Evolutionary conservation across 345 rosid genomes (phyloP).

Genomic region (Hypericum perforatum): DNA sequence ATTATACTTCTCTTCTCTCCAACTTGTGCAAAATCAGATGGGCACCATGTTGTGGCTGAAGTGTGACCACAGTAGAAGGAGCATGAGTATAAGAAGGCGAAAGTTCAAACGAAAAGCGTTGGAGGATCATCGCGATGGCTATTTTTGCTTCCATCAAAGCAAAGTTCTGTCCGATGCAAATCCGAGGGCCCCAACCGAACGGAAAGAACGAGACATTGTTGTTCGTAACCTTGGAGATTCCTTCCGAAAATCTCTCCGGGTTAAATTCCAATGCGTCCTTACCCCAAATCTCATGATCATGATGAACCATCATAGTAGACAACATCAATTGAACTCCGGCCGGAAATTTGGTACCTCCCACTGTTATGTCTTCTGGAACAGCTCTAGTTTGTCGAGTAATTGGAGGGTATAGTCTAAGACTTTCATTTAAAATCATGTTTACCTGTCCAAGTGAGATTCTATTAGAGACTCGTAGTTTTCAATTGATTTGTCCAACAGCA

Average conservation of each 20-base stretch:
- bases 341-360: slow-evolving; percentile 8
- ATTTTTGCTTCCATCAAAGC: slow-evolving; percentile 1
- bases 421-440: slow-evolving; percentile 15
- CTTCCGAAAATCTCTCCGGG: neutral
- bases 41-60: slow-evolving; percentile 6
- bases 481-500: too few relatives aligned
- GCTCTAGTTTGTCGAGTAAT: neutral
- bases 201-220: slow-evolving; percentile 2
- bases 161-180: slow-evolving; percentile 6
- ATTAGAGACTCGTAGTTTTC: too few relatives aligned
- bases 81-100: slow-evolving; percentile 2
- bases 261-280: slow-evolving; percentile 24
- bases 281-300: slow-evolving; percentile 13
- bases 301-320: slow-evolving; percentile 8
- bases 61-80: neutral
- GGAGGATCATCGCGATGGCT: neutral
- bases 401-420: slow-evolving; percentile 15
- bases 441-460: slow-evolving; percentile 5
- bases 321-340: neutral
- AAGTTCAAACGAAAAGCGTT: neutral
- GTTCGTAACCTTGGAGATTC: neutral
- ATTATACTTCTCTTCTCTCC: too few relatives aligned
- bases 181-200: slow-evolving; percentile 6
- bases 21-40: neutral
- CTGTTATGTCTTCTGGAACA: slow-evolving; percentile 3